Base-by-base conservation (phyloP, 495 filamentous ascomycete genomes). In the Neurospora sp. region DNA sequence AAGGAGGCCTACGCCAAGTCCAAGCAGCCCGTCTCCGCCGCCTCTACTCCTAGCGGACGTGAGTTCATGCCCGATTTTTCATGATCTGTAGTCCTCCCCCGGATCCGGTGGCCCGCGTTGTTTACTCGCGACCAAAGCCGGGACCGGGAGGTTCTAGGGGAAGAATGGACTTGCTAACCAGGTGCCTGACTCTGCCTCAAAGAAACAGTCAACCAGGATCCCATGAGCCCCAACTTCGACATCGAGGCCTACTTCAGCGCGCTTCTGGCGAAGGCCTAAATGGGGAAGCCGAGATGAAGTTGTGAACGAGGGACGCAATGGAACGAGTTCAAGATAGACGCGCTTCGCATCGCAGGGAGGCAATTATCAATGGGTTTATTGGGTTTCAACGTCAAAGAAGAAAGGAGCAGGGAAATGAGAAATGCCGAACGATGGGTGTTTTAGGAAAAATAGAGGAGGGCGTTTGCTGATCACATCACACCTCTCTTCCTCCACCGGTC, bases 1-100 rank as follows among this genome's bases (percentile, higher is more conserved):
- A 97, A 96, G 89, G 90, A 90, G 69, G 94, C 93, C 82, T 99
- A 90, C 85, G 86, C 87, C 78, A 94, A 92, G 88, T 86, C 85
- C 80, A 94, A 94, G 88, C 89, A 89, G 86, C 91, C 88, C 73
- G 82, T 72, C 39, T 35, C 85, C 75, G 86, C 89, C 71, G 78
- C 86, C 18, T 38, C 82, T 16, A 82, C 86, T 74, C 85, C 85
- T 48, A 88, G 85, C 76, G 79, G 91, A 89, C 79, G 91, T 89
- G 75, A 77, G 77, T 77, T 71, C 37, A 59, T 69, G 18, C 59
- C 5, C 23, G 59, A 41, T 18, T 38, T 14, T 70, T 70, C 16
- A 23, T 39, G 40, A 20, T 12, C 2, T 16, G 27, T 35, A 18
- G 54, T 37, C 27, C 23, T 66, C 6, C 27, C 27, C 54, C 14